phyloP scores from a whole-genome alignment of 108 stramenopile species.

The Fistulifera pelliculosa region DNA sequence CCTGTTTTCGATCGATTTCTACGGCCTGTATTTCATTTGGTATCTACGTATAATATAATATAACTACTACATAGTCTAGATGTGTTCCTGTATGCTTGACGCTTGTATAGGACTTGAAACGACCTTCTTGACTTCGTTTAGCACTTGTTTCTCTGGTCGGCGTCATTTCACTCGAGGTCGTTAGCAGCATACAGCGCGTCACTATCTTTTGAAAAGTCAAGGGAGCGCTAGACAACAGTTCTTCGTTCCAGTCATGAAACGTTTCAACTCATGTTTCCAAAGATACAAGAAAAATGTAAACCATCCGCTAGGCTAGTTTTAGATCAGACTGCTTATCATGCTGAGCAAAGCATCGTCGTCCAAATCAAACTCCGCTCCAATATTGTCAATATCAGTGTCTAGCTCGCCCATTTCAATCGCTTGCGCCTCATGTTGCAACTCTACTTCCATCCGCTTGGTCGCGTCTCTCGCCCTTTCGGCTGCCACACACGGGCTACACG shows the following conservation, averaged over 20 bases:
- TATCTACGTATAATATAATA: too few relatives aligned
- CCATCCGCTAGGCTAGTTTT: constrained; percentile 31
- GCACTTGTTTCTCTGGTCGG: too few relatives aligned
- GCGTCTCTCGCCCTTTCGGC: constrained; percentile 60
- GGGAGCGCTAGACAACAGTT: neutral
- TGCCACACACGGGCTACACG: constrained; percentile 80
- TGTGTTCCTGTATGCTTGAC: too few relatives aligned
- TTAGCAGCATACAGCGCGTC: too few relatives aligned
- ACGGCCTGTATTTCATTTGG: too few relatives aligned
- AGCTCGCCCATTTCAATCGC: constrained; percentile 45
- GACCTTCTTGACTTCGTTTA: too few relatives aligned
- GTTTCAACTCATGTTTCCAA: neutral
- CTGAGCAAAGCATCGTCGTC: constrained; percentile 75
- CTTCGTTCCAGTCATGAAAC: neutral
- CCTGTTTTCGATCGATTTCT: too few relatives aligned
- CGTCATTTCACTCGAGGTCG: too few relatives aligned
- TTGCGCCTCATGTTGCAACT: constrained; percentile 28
- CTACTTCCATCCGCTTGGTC: constrained; percentile 17
- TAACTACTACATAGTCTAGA: too few relatives aligned
- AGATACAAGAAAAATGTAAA: neutral
- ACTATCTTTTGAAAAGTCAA: too few relatives aligned
- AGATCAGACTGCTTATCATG: constrained; percentile 54
- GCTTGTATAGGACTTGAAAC: too few relatives aligned
- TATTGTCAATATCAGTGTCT: constrained; percentile 46
- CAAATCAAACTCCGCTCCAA: constrained; percentile 61